Evolutionary conservation across 2,329 filamentous ascomycete genomes (phyloP).

Genomic region (Pseudopyrenochaeta lycopersici): DNA sequence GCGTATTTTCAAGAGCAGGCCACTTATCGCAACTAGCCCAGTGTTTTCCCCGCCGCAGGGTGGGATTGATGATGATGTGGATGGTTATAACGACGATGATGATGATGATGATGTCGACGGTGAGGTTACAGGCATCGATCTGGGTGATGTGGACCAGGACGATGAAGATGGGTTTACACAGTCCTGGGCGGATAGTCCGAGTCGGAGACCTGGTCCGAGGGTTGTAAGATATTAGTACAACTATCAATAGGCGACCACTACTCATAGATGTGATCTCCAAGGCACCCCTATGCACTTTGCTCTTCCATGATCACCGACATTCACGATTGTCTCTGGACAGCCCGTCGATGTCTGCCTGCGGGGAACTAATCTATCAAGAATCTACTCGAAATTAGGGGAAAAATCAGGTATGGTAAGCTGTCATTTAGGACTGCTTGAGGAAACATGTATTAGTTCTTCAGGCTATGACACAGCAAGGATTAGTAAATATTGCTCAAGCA

Average conservation of each 20-base stretch:
- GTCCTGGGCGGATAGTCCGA: conserved; percentile 44
- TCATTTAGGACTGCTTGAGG: too few relatives aligned
- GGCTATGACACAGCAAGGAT: too few relatives aligned
- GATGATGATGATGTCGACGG: conserved; percentile 24
- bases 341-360: too few relatives aligned
- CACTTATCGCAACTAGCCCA: conserved; percentile 81
- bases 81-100: conserved; percentile 16
- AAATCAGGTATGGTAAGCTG: too few relatives aligned
- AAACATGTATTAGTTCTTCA: too few relatives aligned
- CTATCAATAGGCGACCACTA: background rate
- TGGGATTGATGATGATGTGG: conserved; percentile 11
- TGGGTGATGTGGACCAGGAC: conserved; percentile 33
- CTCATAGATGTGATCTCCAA: too few relatives aligned
- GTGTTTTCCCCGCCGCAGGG: conserved; percentile 46
- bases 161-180: conserved; percentile 35
- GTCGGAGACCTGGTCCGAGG: conserved; percentile 22
- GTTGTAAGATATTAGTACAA: conserved; percentile 3
- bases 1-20: conserved; percentile 84
- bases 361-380: too few relatives aligned
- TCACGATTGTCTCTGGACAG: too few relatives aligned
- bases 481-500: too few relatives aligned
- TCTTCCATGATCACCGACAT: too few relatives aligned
- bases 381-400: too few relatives aligned
- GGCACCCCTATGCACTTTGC: too few relatives aligned
- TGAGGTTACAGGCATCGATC: conserved; percentile 39